Evolutionary conservation across 495 filamentous ascomycete genomes (phyloP), one percentile per base, ranked within the genome.

Genomic region (Venustampulla echinocandica): DNA sequence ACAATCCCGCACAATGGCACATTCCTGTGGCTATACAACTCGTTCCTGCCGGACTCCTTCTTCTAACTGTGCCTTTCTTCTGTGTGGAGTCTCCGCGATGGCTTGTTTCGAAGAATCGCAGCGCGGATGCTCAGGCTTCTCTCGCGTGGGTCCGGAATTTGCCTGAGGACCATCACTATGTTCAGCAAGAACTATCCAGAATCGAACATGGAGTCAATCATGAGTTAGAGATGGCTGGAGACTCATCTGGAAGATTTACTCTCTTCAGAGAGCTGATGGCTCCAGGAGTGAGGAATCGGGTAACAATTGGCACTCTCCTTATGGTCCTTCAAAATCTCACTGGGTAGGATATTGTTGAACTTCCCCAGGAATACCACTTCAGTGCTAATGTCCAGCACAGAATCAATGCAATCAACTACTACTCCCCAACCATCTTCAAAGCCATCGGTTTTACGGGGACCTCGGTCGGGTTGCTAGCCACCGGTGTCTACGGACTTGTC

Each of bases 1-100:
- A 67, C 5, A 66, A 54, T 20, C 63, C 63, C 39, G 64, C 59
- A 4, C 74, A 77, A 56, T 36, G 77, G 76, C 43, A 72, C 17
- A 74, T 80, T 47, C 76, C 77, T 10, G 69, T 79, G 32, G 71
- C 68, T 6, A 59, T 81, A 4, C 79, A 81, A 57, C 54, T 81
- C 10, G 65, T 76, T 20, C 78, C 76, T 2, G 64, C 70, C 1
- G 73, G 69, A 3, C 62, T 65, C 9, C 55, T 77, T 11, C 63
- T 84, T 18, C 57, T 75, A 38, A 47, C 69, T 1, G 68, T 71
- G 23, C 61, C 67, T 15, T 11, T 76, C 23, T 69, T 75, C 55
- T 64, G 75, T 33, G 63, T 65, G 7, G 75, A 80, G 46, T 76
- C 71, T 1, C 77, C 77, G n/a, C 68, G 78, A 10, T 81, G 76